Evolutionary conservation across 2,329 filamentous ascomycete genomes (phyloP), one percentile per base, ranked within the genome.

Genomic region (Ophiostoma ips): DNA sequence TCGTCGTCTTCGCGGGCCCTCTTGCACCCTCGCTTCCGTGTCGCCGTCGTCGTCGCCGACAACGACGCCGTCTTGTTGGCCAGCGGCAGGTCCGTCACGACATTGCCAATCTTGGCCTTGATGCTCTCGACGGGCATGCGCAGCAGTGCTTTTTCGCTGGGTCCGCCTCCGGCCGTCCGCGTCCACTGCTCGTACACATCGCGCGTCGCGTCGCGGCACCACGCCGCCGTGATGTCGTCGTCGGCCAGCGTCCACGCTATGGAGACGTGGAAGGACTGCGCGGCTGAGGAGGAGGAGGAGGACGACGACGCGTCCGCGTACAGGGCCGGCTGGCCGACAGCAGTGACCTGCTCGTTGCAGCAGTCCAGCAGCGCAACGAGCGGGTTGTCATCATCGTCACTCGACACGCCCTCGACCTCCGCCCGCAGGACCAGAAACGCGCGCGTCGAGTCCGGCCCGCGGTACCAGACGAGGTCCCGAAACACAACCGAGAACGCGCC

Each of bases 381-480:
- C 52, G 76, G 70, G 40, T 77, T 66, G 43, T 77, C 72, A 6
- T 59, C 55, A 68, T 45, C 33, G 15, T 53, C 13, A 12, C n/a
- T n/a, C n/a, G 18, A 40, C 11, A 35, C 5, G 19, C 37, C 7
- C 3, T 19, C 24, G 33, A 49, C 16, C 15, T 28, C 30, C n/a
- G 89, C 73, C 19, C 78, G 73, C 45, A 95, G 64, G 3, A 95
- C 85, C 6, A 95, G 73, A 61, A 98, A 98, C 65, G 84, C 90
- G 41, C 92, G 79, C 73, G 81, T 61, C 58, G 80, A 74, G 59
- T 73, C 73, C 19, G 62, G 75, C 45, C 68, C 74, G 57, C 64
- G 70, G 60, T 71, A 72, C 73, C 73, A 78, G 33, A 65, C 65
- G 13, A 76, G 57, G 0, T 60, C 63, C 4, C 49, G 43, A 1